Percentiles rank a stretch among this genome's conserved stretches.
phyloP scores from a whole-genome alignment of 2,329 filamentous ascomycete species.

The Cladophialophora bantiana region DNA sequence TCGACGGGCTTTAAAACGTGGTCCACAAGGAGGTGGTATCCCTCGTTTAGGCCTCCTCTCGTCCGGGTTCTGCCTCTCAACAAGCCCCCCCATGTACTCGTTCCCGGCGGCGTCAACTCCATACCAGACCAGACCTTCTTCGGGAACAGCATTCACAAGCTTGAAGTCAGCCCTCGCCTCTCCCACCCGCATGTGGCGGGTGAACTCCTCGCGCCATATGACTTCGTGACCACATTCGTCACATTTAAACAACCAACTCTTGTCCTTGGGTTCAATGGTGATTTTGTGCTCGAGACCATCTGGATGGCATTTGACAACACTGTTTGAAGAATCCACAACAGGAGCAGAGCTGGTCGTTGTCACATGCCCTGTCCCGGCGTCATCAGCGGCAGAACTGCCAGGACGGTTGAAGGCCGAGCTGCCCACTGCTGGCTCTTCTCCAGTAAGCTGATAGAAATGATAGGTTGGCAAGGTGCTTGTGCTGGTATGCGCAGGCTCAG shows the following conservation, averaged over 20 bases:
- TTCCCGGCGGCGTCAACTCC: slow-evolving; percentile 5
- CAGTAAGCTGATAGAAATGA: no score
- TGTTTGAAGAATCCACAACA: not conserved
- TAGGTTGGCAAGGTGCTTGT: not conserved
- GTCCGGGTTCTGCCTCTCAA: not conserved
- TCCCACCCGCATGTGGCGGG: not conserved
- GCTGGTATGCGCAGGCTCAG: not conserved
- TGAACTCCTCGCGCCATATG: not conserved
- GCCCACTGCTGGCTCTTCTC: no score
- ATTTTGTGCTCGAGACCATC: not conserved
- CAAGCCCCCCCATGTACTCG: slow-evolving; percentile 10
- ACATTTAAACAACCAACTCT: slow-evolving; percentile 8
- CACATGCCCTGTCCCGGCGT: not conserved
- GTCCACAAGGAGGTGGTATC: not conserved
- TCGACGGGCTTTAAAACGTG: not conserved
- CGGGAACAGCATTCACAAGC: not conserved
- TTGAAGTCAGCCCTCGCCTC: slow-evolving; percentile 1
- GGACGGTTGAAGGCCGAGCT: no score
- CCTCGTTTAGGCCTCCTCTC: no score
- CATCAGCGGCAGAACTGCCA: not conserved
- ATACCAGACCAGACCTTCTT: slow-evolving; percentile 2
- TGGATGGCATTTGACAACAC: not conserved
- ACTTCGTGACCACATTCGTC: slow-evolving; percentile 10
- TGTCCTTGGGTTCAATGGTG: not conserved
- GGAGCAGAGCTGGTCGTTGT: not conserved